These are phyloP conservation scores for Prunus mira DNA, from an alignment of 306 rosid genomes.

Conservation along the genomic window DNA sequence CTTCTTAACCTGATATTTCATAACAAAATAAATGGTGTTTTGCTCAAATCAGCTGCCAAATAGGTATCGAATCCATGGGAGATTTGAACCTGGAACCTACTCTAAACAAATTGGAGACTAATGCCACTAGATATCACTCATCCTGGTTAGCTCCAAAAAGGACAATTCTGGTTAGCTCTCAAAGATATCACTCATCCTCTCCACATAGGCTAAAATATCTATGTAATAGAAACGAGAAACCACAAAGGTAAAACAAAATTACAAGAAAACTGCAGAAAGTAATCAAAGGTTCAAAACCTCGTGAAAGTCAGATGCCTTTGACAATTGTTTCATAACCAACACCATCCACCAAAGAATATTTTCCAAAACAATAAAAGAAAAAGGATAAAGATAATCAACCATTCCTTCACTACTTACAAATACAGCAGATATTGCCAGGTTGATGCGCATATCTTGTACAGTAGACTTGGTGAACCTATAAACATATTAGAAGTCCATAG, in stretches of 20 bases:
- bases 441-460: slow-evolving; percentile 68
- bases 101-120: too few relatives aligned
- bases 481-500: slow-evolving; percentile 33
- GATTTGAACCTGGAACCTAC: too few relatives aligned
- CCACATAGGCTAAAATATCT: too few relatives aligned
- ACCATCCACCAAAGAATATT: background rate
- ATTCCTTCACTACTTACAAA: slow-evolving; percentile 65
- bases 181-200: too few relatives aligned
- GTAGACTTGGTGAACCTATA: slow-evolving; percentile 85
- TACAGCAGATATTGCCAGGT: slow-evolving; percentile 79
- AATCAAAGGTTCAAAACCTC: background rate
- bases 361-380: background rate
- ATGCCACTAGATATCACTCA: too few relatives aligned
- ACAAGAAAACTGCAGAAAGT: background rate
- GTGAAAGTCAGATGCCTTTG: background rate
- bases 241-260: background rate
- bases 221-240: background rate
- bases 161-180: too few relatives aligned
- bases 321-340: background rate
- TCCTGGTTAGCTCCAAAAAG: too few relatives aligned
- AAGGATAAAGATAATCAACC: slow-evolving; percentile 5
- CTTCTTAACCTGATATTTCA: too few relatives aligned
- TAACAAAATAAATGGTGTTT: too few relatives aligned
- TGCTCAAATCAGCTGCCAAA: too few relatives aligned
- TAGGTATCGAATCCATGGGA: too few relatives aligned